Base-by-base conservation (phyloP, 352 stramenopile species). In the Aphanomyces invadans region DNA sequence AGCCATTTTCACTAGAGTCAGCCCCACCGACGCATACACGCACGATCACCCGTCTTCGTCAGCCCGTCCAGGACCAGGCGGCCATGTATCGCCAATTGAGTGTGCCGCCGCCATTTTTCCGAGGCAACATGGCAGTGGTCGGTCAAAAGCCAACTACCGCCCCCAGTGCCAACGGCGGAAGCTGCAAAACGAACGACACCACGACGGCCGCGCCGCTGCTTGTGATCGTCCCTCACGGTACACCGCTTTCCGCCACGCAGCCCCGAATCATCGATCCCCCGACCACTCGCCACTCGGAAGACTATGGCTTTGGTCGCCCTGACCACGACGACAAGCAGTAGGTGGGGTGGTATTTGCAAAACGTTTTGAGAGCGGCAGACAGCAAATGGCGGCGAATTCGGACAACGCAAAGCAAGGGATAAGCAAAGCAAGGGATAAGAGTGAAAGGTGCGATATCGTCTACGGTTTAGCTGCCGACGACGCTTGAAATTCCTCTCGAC, bases 401-500 rank as follows among this genome's bases (percentile, higher is more conserved):
- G n/a, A n/a, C n/a, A n/a, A n/a, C n/a, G n/a, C n/a, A n/a, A n/a
- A n/a, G n/a, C n/a, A n/a, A n/a, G n/a, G n/a, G n/a, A n/a, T n/a
- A 42, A 42, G 36, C 36, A 15, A 42, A 42, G 36, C 15, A 42
- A 42, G 36, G 36, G n/a, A n/a, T n/a, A n/a, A n/a, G n/a, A n/a
- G n/a, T n/a, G n/a, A n/a, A n/a, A n/a, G n/a, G n/a, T n/a, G n/a
- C n/a, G n/a, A n/a, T n/a, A 15, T 15, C 36, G 36, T 10, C 26
- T 7, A 25, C 21, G n/a, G n/a, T 21, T 11, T 31, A 12, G 46
- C n/a, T 15, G 25, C 29, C 29, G 15, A 10, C 9, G 32, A 52
- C 28, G 55, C 55, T 52, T 83, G 76, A 74, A 85, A 72, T 63
- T 83, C 71, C 12, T 76, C 78, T 26, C 83, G 83, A 42, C 81